Evolutionary conservation across 2,329 filamentous ascomycete genomes (phyloP).

Genomic region (Colletotrichum phormii): DNA sequence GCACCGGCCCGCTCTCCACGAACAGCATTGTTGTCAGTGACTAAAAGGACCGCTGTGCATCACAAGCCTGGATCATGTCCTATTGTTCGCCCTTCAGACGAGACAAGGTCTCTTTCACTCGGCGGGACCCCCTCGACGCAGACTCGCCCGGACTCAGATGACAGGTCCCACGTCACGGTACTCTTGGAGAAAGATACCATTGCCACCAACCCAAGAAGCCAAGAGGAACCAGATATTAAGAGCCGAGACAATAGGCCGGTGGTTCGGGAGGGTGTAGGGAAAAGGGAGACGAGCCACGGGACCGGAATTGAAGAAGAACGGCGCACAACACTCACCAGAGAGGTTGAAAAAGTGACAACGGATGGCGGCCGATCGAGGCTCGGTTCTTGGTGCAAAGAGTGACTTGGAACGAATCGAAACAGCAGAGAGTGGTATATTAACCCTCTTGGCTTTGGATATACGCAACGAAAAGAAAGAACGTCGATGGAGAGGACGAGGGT

Average conservation of each 20-base stretch:
- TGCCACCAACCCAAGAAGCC: background rate
- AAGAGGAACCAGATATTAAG: conserved; percentile 20
- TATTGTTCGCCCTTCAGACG: conserved; percentile 23
- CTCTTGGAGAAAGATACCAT: conserved; percentile 5
- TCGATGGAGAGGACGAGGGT: conserved; percentile 17
- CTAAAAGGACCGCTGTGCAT: conserved; percentile 22
- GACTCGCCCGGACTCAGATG: conserved; percentile 22
- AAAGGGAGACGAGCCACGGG: conserved; percentile 19
- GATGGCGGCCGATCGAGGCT: conserved; percentile 33
- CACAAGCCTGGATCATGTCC: conserved; percentile 36
- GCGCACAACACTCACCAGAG: conserved; percentile 21
- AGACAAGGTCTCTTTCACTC: conserved; percentile 17
- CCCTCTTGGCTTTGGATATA: conserved; percentile 14
- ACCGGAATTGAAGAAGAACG: conserved; percentile 10
- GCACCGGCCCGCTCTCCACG: conserved; percentile 18
- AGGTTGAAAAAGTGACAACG: conserved; percentile 30
- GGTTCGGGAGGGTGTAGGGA: conserved; percentile 14
- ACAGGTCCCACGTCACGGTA: conserved; percentile 27
- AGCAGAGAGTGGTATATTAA: background rate
- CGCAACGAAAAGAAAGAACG: conserved; percentile 30
- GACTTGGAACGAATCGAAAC: conserved; percentile 18
- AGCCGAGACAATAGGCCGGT: conserved; percentile 35
- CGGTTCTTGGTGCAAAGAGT: conserved; percentile 13
- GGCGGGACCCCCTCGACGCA: background rate
- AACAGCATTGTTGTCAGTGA: conserved; percentile 24